phyloP scores from a whole-genome alignment of 345 rosid species.

The Streptanthus diversifolius region DNA sequence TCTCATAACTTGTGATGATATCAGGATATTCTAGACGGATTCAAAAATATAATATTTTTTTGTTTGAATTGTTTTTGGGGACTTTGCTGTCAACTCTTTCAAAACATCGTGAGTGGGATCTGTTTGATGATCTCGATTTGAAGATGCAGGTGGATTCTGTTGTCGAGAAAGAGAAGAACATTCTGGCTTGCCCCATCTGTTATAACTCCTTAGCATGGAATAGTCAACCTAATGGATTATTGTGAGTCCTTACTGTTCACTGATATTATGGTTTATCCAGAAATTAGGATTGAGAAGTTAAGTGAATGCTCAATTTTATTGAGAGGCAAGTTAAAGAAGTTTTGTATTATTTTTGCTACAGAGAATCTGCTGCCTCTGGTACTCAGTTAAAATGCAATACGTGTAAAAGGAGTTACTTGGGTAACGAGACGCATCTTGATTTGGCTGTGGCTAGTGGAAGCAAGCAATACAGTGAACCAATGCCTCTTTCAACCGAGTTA shows the following conservation, averaged over 20 bases:
- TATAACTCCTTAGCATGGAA: constrained; percentile 42
- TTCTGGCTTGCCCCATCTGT: constrained; percentile 86
- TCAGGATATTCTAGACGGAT: too few relatives aligned
- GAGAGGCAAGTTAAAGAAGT: neutral
- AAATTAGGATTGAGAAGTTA: too few relatives aligned
- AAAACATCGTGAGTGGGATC: too few relatives aligned
- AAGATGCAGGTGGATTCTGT: constrained; percentile 36
- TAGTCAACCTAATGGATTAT: constrained; percentile 36
- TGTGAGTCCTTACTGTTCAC: constrained; percentile 42
- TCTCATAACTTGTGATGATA: too few relatives aligned
- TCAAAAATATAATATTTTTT: neutral
- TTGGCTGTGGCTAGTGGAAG: constrained; percentile 56
- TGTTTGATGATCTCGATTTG: neutral
- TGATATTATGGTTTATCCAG: neutral
- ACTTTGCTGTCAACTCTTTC: too few relatives aligned
- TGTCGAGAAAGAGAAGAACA: constrained; percentile 32
- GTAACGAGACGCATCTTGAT: constrained; percentile 68
- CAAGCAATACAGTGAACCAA: constrained; percentile 45
- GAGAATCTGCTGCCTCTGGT: constrained; percentile 40
- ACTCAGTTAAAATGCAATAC: constrained; percentile 52
- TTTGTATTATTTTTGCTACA: constrained; percentile 37
- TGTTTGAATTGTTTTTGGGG: neutral
- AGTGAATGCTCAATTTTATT: neutral
- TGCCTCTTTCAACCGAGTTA: constrained; percentile 53
- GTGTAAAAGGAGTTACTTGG: constrained; percentile 57